phyloP scores from a whole-genome alignment of 371 early-diverging fungal genomes.

The Choanephora cucurbitarum region DNA sequence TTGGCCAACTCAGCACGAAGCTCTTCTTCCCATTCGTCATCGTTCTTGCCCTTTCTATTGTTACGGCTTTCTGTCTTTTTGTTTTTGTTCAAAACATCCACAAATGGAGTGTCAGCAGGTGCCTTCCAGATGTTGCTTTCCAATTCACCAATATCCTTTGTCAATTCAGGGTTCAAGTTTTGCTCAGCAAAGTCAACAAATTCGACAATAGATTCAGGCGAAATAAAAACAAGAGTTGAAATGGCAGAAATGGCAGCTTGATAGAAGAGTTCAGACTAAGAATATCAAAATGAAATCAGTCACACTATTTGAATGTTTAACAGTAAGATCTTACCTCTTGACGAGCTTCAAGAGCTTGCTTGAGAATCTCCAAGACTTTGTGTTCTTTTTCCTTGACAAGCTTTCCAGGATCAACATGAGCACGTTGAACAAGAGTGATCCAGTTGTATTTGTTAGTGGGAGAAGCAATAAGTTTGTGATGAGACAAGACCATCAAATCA shows the following conservation, averaged over 20 bases:
- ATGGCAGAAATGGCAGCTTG: constrained; percentile 59
- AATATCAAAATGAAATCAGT: constrained; percentile 29
- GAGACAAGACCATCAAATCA: constrained; percentile 69
- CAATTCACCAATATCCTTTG: constrained; percentile 54
- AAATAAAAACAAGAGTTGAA: constrained; percentile 61
- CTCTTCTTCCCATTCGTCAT: constrained; percentile 87
- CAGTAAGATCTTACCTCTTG: constrained; percentile 29
- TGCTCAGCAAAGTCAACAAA: constrained; percentile 48
- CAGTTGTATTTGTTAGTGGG: constrained; percentile 78
- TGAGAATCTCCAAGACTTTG: constrained; percentile 48
- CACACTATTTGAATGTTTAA: background rate
- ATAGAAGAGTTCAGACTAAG: constrained; percentile 52
- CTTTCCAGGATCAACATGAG: constrained; percentile 72
- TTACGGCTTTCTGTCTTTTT: constrained; percentile 53
- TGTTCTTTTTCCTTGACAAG: constrained; percentile 53
- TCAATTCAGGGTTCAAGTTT: constrained; percentile 48
- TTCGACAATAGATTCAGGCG: constrained; percentile 47
- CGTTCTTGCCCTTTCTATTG: constrained; percentile 60
- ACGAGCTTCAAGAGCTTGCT: constrained; percentile 28
- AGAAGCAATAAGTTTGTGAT: constrained; percentile 72
- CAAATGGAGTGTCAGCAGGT: constrained; percentile 66
- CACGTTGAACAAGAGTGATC: constrained; percentile 80
- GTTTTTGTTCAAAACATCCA: constrained; percentile 60
- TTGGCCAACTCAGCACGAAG: constrained; percentile 77
- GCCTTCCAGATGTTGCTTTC: constrained; percentile 71